Conservation (phyloP, 2,329 filamentous ascomycete species). For the Pseudocercospora vitis region DNA sequence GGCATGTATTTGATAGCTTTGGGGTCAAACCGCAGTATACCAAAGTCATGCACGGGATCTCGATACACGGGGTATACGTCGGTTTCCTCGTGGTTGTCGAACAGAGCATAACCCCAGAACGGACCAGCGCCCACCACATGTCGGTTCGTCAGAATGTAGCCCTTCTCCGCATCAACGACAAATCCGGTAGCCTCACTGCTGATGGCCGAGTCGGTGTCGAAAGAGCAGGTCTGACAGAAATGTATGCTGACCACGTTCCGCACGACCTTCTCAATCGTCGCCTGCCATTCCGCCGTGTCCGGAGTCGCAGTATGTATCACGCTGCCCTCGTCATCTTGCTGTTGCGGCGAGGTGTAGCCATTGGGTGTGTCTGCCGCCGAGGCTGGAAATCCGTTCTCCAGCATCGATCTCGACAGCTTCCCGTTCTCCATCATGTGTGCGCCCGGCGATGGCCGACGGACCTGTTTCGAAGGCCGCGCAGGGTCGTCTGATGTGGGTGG, state of each 20-base stretch:
- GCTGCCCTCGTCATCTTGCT: slow-evolving; percentile 46
- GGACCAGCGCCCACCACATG: slow-evolving; percentile 94
- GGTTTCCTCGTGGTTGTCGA: slow-evolving; percentile 96
- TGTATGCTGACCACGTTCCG: slow-evolving; percentile 97
- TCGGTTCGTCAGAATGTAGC: slow-evolving; percentile 60
- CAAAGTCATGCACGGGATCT: slow-evolving; percentile 97
- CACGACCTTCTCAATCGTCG: slow-evolving; percentile 90
- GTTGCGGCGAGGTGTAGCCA: slow-evolving; percentile 40
- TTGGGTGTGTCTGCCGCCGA: slow-evolving; percentile 38
- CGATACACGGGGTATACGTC: slow-evolving; percentile 96
- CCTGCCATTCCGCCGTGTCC: slow-evolving; percentile 88
- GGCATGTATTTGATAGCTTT: slow-evolving; percentile 97
- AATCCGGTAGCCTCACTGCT: slow-evolving; percentile 97
- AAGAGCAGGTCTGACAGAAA: slow-evolving; percentile 96
- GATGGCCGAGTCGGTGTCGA: slow-evolving; percentile 93
- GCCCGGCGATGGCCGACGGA: slow-evolving; percentile 31
- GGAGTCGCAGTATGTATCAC: slow-evolving; percentile 49
- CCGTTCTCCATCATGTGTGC: slow-evolving; percentile 25
- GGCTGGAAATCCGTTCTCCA: slow-evolving; percentile 34
- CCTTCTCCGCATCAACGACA: slow-evolving; percentile 90
- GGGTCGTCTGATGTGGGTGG: slow-evolving; percentile 34
- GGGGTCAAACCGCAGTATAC: slow-evolving; percentile 93
- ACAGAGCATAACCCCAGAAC: slow-evolving; percentile 97
- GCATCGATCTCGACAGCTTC: slow-evolving; percentile 12
- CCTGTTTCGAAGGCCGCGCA: slow-evolving; percentile 39